Percentiles rank a stretch among this genome's conserved stretches.
phyloP scores from a whole-genome alignment of 768 basidiomycete species.

The Mycena latifolia region DNA sequence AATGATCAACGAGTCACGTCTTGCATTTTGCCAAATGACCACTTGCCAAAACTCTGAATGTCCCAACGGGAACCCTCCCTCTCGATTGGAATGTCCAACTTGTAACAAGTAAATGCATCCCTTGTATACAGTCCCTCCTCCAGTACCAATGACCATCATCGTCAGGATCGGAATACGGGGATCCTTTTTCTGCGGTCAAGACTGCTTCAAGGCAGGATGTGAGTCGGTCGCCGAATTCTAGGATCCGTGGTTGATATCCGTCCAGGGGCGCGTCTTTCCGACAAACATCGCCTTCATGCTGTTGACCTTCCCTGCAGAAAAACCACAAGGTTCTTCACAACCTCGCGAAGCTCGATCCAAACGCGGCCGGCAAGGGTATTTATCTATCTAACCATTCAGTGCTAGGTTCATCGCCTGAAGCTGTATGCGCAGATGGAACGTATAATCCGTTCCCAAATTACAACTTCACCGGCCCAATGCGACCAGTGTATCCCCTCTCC shows the following conservation, averaged over 20 bases:
- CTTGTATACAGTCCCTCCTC: conserved; percentile 12
- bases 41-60: conserved; percentile 79
- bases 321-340: conserved; percentile 84
- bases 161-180: conserved; percentile 82
- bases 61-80: conserved; percentile 88
- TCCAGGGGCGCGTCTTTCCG: conserved; percentile 50
- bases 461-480: conserved; percentile 81
- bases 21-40: too few species aligned
- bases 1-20: too few species aligned
- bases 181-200: conserved; percentile 94
- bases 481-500: conserved; percentile 92
- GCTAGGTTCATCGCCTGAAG: conserved; percentile 2
- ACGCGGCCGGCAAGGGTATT: conserved; percentile 22
- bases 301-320: conserved; percentile 65
- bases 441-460: conserved; percentile 86
- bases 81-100: conserved; percentile 91
- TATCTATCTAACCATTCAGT: background rate
- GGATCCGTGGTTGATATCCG: conserved; percentile 27
- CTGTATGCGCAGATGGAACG: conserved; percentile 68
- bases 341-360: conserved; percentile 56
- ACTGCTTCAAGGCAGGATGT: conserved; percentile 97
- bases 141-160: conserved; percentile 19
- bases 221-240: conserved; percentile 49
- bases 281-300: conserved; percentile 9
- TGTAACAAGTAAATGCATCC: conserved; percentile 82